Evolutionary conservation across 352 stramenopile genomes (phyloP).

Genomic region (Blastocystis hominis): DNA sequence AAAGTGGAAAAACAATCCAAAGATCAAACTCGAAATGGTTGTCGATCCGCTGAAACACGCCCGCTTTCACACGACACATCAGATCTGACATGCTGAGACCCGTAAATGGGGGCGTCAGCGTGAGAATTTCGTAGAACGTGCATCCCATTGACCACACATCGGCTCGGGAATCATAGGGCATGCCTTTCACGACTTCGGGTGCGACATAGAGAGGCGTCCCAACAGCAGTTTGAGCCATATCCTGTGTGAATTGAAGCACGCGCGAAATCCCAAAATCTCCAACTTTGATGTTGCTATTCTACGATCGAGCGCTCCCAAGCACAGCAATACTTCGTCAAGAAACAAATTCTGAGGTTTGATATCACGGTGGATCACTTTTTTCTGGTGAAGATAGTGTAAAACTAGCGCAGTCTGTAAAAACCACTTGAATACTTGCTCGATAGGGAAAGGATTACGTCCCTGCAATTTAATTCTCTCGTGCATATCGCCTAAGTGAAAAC

Average conservation of each 20-base stretch:
- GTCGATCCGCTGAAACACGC: conserved; percentile 60
- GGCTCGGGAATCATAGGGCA: conserved; percentile 85
- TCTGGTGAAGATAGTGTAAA: conserved; percentile 79
- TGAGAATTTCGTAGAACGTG: conserved; percentile 85
- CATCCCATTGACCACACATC: conserved; percentile 87
- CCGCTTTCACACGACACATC: conserved; percentile 74
- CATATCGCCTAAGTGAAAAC: neutral
- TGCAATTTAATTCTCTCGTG: conserved; percentile 11
- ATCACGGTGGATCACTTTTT: conserved; percentile 88
- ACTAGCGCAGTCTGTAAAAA: conserved; percentile 6
- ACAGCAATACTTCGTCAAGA: conserved; percentile 65
- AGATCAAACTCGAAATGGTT: neutral
- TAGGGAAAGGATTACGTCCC: neutral
- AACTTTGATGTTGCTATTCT: conserved; percentile 66
- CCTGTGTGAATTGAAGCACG: conserved; percentile 17
- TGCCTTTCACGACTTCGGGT: conserved; percentile 79
- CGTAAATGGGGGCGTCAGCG: conserved; percentile 84
- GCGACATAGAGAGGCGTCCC: conserved; percentile 87
- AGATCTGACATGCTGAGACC: conserved; percentile 77
- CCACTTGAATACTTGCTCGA: conserved; percentile 31
- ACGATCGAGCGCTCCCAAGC: neutral
- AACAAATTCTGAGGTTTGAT: conserved; percentile 92
- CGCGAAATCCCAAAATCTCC: conserved; percentile 59
- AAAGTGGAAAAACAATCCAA: neutral
- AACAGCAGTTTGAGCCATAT: conserved; percentile 74